Percentiles rank a stretch among this genome's conserved stretches.
These are phyloP conservation scores for Vigna nakashimae DNA, from an alignment of 306 rosid genomes.

Conservation along the genomic window DNA sequence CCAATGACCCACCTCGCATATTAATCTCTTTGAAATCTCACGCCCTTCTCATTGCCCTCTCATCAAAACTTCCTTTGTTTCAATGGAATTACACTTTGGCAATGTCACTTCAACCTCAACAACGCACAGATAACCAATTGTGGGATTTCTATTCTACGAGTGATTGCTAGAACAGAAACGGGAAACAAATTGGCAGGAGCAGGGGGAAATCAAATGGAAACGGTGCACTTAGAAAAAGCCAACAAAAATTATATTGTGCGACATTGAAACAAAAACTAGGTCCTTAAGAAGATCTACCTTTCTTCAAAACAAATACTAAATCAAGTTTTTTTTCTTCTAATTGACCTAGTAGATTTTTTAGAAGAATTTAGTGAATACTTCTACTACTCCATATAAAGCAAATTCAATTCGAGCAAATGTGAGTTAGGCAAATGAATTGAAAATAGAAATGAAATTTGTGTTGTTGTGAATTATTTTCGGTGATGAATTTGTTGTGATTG, in stretches of 20 bases:
- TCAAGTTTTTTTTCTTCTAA: constrained; percentile 37
- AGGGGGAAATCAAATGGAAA: constrained; percentile 24
- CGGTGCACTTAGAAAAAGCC: constrained; percentile 15
- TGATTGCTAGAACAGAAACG: background rate
- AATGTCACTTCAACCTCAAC: constrained; percentile 50
- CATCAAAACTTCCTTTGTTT: background rate
- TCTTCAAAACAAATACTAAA: constrained; percentile 34
- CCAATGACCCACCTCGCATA: constrained; percentile 72
- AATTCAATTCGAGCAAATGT: too few relatives aligned
- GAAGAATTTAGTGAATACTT: background rate
- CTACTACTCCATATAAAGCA: too few relatives aligned
- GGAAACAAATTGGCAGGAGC: background rate
- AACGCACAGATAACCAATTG: background rate
- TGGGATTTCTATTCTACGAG: background rate
- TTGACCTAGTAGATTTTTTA: constrained; percentile 45
- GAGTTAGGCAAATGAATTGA: too few relatives aligned
- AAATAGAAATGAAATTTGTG: too few relatives aligned
- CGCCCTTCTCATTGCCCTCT: constrained; percentile 54
- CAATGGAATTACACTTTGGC: constrained; percentile 2
- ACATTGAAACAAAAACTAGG: constrained; percentile 34
- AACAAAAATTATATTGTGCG: constrained; percentile 26
- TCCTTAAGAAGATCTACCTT: background rate
- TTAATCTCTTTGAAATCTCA: background rate
- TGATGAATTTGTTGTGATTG: too few relatives aligned
- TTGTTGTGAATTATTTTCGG: too few relatives aligned